Conservation (phyloP, 164 flowering plant species). For the Berberis vulgaris region DNA sequence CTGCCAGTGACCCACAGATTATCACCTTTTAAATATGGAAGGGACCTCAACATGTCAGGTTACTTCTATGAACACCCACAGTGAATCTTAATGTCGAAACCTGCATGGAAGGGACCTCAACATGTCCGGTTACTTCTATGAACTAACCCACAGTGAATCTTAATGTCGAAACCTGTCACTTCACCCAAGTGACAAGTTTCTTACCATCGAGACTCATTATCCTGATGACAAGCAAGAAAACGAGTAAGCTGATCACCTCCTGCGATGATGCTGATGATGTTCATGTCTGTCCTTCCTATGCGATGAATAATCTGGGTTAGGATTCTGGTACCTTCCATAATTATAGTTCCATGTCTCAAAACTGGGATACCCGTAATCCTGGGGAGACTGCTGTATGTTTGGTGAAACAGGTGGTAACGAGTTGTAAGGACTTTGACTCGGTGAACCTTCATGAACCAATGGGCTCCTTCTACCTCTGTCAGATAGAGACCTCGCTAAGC, state of each 20-base stretch:
- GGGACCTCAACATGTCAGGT: no score
- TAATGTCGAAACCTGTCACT: no score
- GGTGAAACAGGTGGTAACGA: constrained; percentile 20
- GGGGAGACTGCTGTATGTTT: constrained; percentile 9
- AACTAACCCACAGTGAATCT: no score
- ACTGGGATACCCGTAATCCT: constrained; percentile 15
- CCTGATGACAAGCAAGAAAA: background rate
- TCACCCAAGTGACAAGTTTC: background rate
- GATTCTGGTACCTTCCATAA: constrained; percentile 4
- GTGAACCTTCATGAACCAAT: constrained; percentile 26
- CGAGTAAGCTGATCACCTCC: constrained; percentile 10
- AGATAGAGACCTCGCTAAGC: constrained; percentile 33
- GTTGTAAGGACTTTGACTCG: constrained; percentile 18
- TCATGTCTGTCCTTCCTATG: constrained; percentile 18
- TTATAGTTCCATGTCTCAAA: constrained; percentile 7
- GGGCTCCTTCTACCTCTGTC: constrained; percentile 53
- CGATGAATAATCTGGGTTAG: constrained; percentile 11
- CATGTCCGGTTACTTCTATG: no score
- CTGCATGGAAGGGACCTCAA: no score
- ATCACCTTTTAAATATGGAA: no score
- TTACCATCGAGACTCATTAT: background rate
- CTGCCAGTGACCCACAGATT: no score
- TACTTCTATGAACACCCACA: no score
- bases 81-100: no score
- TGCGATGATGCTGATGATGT: constrained; percentile 11